phyloP scores from a whole-genome alignment of 306 rosid species.

The Pachyrhizus erosus region DNA sequence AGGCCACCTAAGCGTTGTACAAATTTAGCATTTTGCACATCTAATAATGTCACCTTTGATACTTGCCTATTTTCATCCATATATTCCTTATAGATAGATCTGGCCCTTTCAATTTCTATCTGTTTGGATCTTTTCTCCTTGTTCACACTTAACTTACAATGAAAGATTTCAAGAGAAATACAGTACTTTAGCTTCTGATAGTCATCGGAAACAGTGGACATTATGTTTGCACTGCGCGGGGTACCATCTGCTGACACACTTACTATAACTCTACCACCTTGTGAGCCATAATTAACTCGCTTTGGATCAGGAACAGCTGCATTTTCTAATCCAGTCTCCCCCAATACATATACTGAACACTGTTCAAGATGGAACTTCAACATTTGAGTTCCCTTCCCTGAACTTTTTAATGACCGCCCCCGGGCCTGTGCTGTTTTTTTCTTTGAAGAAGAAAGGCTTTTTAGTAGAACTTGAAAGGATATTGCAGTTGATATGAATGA shows the following conservation, averaged over 20 bases:
- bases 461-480: slow-evolving; percentile 75
- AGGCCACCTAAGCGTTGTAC: slow-evolving; percentile 80
- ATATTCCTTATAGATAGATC: slow-evolving; percentile 80
- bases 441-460: slow-evolving; percentile 64
- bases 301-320: slow-evolving; percentile 83
- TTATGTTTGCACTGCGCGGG: slow-evolving; percentile 74
- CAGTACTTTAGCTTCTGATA: slow-evolving; percentile 63
- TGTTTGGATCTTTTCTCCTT: slow-evolving; percentile 87
- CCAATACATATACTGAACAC: slow-evolving; percentile 71
- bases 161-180: slow-evolving; percentile 75
- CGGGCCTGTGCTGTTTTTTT: slow-evolving; percentile 63
- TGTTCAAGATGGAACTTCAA: slow-evolving; percentile 72
- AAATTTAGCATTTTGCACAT: slow-evolving; percentile 82
- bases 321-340: slow-evolving; percentile 80
- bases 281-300: slow-evolving; percentile 94
- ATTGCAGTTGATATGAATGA: slow-evolving; percentile 78
- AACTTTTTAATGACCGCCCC: slow-evolving; percentile 63
- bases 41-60: slow-evolving; percentile 68
- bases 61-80: slow-evolving; percentile 65
- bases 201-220: slow-evolving; percentile 71
- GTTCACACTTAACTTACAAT: slow-evolving; percentile 68
- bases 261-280: slow-evolving; percentile 83
- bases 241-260: slow-evolving; percentile 79
- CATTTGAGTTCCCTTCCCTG: slow-evolving; percentile 77
- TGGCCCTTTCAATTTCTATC: slow-evolving; percentile 79